Evolutionary conservation across 2,329 filamentous ascomycete genomes (phyloP), one percentile per base, ranked within the genome.

Genomic region (Eutypa lata): DNA sequence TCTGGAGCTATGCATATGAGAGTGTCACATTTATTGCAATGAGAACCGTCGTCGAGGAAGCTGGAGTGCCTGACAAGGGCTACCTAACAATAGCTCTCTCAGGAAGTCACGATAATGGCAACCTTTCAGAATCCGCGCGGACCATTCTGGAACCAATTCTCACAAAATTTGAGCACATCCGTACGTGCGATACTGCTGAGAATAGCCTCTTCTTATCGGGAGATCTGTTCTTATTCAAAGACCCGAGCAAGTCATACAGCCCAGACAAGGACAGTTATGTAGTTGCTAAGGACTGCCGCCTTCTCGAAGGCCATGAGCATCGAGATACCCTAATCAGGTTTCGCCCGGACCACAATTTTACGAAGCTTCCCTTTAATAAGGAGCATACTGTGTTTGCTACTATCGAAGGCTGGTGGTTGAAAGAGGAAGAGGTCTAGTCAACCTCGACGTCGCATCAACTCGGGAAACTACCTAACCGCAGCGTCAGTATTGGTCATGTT

Each of bases 301-400:
- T 60, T n/a, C 43, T 71, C 2, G 67, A 70, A 22, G 16, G 45
- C 2, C 61, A 69, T 22, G 71, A 73, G 49, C 62, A 68, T 49
- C 62, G 68, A 10, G 68, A 71, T 46, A 52, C 62, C 4, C n/a
- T 64, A 13, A 14, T 65, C 37, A 56, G 42, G 46, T 64, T 64
- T 21, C 11, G 35, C 0, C 53, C 53, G 3, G 16, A 33, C 2
- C 48, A 60, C 4, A 51, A 62, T 7, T 56, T 65, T 21, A 49
- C 60, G n/a, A 53, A 52, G 13, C 24, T 43, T 6, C 14, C 3
- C 5, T 3, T 40, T 10, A 47, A 14, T 14, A 22, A 31, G 28
- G 11, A 14, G 13, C 19, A 53, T 10, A 3, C 43, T 10, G 42
- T 45, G 13, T 24, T 19, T 18, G 53, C 53, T 1, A 43, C 16